These are phyloP conservation scores for Haplographium delicatum DNA, from an alignment of 495 filamentous ascomycete genomes.

Conservation along the genomic window DNA sequence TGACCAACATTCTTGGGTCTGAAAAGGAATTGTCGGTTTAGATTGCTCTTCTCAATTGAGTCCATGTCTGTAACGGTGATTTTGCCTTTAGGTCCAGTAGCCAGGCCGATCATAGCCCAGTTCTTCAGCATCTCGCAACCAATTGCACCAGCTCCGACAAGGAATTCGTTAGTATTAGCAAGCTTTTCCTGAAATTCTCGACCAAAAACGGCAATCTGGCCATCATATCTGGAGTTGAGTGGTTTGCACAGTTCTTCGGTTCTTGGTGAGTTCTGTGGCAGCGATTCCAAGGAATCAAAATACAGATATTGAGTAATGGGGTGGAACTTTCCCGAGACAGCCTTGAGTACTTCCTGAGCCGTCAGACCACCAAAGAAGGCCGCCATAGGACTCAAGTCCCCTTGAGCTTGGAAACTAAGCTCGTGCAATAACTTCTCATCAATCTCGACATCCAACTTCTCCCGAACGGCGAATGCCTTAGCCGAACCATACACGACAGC, in stretches of 20 bases:
- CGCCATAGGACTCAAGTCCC: conserved; percentile 85
- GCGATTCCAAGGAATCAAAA: conserved; percentile 93
- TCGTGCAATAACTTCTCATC: conserved; percentile 92
- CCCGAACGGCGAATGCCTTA: conserved; percentile 61
- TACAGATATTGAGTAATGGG: conserved; percentile 93
- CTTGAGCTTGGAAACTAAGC: conserved; percentile 90
- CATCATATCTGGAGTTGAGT: conserved; percentile 79
- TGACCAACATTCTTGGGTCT: conserved; percentile 89
- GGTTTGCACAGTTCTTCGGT: conserved; percentile 87
- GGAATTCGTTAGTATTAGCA: conserved; percentile 80
- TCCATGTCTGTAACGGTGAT: conserved; percentile 97
- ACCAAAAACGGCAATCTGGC: conserved; percentile 95
- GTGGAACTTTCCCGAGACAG: conserved; percentile 95
- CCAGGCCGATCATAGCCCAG: conserved; percentile 98
- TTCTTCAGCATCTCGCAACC: conserved; percentile 99
- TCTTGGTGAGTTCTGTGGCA: conserved; percentile 66
- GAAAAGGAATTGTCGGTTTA: conserved; percentile 98
- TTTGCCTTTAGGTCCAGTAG: conserved; percentile 78
- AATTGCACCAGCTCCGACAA: conserved; percentile 96
- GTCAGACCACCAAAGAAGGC: conserved; percentile 94
- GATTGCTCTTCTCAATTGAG: conserved; percentile 97
- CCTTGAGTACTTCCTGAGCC: conserved; percentile 95
- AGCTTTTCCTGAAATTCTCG: conserved; percentile 92
- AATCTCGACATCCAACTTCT: conserved; percentile 69
- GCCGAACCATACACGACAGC: conserved; percentile 67